phyloP scores from a whole-genome alignment of 2,329 filamentous ascomycete genomes.

The Hyphodiscus sp. region DNA sequence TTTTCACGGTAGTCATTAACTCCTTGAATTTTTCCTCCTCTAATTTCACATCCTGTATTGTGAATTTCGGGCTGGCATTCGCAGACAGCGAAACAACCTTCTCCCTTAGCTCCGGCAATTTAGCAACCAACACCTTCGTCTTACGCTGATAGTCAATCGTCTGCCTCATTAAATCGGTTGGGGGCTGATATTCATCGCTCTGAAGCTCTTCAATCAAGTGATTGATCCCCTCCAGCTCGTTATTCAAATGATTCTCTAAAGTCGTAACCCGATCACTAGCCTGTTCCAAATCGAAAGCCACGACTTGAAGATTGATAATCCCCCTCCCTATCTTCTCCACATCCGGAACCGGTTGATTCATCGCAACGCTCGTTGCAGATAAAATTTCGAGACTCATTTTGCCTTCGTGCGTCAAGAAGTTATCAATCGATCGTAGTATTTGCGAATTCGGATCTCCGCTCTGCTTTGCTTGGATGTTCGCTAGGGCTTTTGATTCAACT shows the following conservation, averaged over 20 bases:
- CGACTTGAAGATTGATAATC: constrained; percentile 51
- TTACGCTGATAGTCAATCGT: constrained; percentile 70
- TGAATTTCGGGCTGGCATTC: constrained; percentile 7
- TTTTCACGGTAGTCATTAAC: constrained; percentile 51
- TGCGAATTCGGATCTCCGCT: constrained; percentile 30
- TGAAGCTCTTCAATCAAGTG: constrained; percentile 38
- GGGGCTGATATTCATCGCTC: constrained; percentile 44
- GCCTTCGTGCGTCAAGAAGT: constrained; percentile 49
- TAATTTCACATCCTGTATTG: constrained; percentile 44
- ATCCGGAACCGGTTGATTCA: constrained; percentile 35
- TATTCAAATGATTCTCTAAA: constrained; percentile 50
- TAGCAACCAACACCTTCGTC: constrained; percentile 58
- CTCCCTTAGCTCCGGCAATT: constrained; percentile 61
- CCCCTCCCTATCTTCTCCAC: constrained; percentile 42
- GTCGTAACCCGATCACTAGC: constrained; percentile 45
- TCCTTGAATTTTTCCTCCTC: constrained; percentile 53
- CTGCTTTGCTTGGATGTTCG: constrained; percentile 41
- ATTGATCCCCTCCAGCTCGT: constrained; percentile 39
- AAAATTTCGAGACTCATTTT: constrained; percentile 50
- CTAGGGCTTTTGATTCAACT: constrained; percentile 53
- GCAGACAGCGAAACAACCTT: constrained; percentile 38
- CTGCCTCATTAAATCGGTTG: constrained; percentile 54
- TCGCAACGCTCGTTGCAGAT: constrained; percentile 44
- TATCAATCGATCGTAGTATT: constrained; percentile 48
- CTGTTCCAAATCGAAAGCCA: constrained; percentile 48